Conservation (phyloP, 257 asterid species). For the Parsonsia alboflavescens region DNA sequence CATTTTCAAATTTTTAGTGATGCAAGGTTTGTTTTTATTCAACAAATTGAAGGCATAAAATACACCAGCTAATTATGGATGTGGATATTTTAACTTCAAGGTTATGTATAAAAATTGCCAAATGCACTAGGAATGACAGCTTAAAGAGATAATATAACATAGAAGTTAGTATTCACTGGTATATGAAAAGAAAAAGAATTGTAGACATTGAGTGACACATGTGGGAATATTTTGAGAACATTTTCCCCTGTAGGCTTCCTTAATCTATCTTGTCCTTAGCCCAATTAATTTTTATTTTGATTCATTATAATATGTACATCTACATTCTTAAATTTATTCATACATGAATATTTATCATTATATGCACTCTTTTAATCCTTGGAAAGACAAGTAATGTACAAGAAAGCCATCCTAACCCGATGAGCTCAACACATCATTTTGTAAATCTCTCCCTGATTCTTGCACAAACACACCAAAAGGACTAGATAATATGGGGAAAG, state of each 20-base stretch:
- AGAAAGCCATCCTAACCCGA: background rate
- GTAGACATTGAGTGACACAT: background rate
- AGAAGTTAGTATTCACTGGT: background rate
- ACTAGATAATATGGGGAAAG: background rate
- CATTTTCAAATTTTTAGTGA: background rate
- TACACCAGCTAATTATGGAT: background rate
- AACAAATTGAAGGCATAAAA: background rate
- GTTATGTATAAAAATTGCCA: background rate
- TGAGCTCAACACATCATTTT: background rate
- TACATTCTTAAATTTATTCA: background rate
- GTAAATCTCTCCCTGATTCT: background rate
- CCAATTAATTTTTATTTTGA: background rate
- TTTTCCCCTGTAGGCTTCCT: background rate
- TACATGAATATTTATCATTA: background rate
- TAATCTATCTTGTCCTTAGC: background rate
- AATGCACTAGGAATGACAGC: background rate
- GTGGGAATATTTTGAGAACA: background rate
- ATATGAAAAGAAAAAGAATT: background rate
- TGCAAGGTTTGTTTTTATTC: background rate
- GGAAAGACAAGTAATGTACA: background rate
- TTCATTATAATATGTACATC: background rate
- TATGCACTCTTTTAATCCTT: background rate
- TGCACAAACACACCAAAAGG: background rate
- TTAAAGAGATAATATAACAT: background rate
- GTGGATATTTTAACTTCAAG: background rate